A percentile compares a stretch with the other conserved stretches of the same genome.
Conservation (phyloP, 371 early-diverging fungal species). For the Haplosporangium sp. region DNA sequence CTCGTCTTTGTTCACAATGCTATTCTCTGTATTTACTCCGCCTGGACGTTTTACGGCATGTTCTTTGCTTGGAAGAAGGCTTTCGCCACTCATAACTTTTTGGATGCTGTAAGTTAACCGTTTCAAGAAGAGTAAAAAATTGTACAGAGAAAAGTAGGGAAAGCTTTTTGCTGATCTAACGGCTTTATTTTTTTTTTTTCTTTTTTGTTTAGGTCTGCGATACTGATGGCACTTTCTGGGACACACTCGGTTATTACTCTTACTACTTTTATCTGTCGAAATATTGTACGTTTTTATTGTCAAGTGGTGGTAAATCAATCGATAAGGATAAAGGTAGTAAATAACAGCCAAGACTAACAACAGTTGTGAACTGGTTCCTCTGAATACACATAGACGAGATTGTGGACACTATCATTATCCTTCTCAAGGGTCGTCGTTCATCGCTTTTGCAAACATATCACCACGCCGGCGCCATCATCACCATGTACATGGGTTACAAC, state of each 20-base stretch:
- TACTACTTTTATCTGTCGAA: conserved; percentile 78
- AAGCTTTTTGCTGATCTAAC: conserved; percentile 63
- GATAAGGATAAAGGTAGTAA: not conserved
- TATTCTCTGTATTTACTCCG: conserved; percentile 65
- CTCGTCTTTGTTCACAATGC: conserved; percentile 72
- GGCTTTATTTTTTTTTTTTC: not conserved
- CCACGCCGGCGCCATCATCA: conserved; percentile 91
- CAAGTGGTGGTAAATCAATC: conserved; percentile 21
- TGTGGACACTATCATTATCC: conserved; percentile 86
- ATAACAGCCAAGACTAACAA: too few species aligned
- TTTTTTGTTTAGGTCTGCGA: conserved; percentile 62
- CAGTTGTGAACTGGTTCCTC: too few species aligned
- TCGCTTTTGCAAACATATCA: conserved; percentile 90
- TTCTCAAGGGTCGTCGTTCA: conserved; percentile 82
- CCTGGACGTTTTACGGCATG: conserved; percentile 62
- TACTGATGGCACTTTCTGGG: conserved; percentile 62
- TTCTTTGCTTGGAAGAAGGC: conserved; percentile 48
- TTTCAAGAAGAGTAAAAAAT: conserved; percentile 32
- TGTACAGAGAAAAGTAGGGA: too few species aligned
- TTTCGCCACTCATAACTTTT: conserved; percentile 42
- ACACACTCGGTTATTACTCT: conserved; percentile 62
- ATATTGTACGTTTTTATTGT: conserved; percentile 59
- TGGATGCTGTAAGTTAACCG: conserved; percentile 54
- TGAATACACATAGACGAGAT: conserved; percentile 68
- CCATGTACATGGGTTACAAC: conserved; percentile 77